These are phyloP conservation scores for Pleurotus eryngii DNA, from an alignment of 768 basidiomycete species.

Conservation along the genomic window DNA sequence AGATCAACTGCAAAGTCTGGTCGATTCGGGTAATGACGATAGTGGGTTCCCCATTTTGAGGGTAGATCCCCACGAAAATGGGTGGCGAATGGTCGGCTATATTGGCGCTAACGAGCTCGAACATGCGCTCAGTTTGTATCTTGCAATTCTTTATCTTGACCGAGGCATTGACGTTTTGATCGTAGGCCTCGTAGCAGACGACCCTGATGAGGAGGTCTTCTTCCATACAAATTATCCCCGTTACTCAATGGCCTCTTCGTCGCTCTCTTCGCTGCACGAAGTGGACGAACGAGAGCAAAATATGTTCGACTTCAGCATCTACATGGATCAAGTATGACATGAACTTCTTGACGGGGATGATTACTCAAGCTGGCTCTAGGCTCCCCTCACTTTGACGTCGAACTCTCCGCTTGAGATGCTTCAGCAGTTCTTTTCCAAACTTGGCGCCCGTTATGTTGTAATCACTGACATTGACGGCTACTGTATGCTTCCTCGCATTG, in stretches of 20 bases:
- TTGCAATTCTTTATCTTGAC: not conserved
- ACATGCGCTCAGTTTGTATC: constrained; percentile 75
- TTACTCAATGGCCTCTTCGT: constrained; percentile 45
- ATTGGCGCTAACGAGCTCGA: constrained; percentile 92
- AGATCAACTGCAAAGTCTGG: constrained; percentile 60
- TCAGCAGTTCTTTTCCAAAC: constrained; percentile 91
- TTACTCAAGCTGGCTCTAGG: constrained; percentile 37
- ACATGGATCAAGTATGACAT: constrained; percentile 77
- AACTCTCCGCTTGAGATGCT: constrained; percentile 89
- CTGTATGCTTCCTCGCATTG: constrained; percentile 47
- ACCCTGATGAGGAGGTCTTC: constrained; percentile 60
- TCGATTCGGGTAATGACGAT: constrained; percentile 63
- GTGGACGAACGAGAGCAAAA: constrained; percentile 34
- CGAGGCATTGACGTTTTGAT: not conserved
- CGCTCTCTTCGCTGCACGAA: constrained; percentile 59
- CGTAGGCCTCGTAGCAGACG: constrained; percentile 71
- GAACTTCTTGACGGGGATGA: not conserved
- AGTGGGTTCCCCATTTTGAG: constrained; percentile 86
- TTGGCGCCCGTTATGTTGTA: constrained; percentile 88
- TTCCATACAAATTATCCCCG: constrained; percentile 53
- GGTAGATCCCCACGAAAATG: constrained; percentile 37
- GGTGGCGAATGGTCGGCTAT: constrained; percentile 78
- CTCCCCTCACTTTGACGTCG: constrained; percentile 80
- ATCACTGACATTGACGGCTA: constrained; percentile 79
- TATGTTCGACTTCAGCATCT: constrained; percentile 78